A percentile compares a stretch with the other conserved stretches of the same genome.
These are phyloP conservation scores for Penicillium antarcticum DNA, from an alignment of 495 filamentous ascomycete species.

Conservation along the genomic window DNA sequence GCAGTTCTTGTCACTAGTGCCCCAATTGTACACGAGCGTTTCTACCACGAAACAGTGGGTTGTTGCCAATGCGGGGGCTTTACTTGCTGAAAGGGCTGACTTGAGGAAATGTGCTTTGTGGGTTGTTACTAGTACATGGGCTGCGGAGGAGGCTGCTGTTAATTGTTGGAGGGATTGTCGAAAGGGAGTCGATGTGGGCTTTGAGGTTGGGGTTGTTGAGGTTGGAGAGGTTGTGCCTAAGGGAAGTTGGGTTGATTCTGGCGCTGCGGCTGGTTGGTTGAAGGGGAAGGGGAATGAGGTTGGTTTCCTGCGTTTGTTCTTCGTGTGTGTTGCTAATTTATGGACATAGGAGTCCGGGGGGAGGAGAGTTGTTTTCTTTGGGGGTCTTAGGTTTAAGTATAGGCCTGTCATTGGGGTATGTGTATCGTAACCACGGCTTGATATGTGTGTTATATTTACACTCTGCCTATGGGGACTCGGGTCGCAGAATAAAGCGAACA, in stretches of 20 bases:
- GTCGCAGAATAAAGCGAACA: not conserved
- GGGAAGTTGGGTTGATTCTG: slow-evolving; percentile 1
- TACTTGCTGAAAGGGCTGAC: not conserved
- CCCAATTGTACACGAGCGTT: not conserved
- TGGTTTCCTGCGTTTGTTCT: not conserved
- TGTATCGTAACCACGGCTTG: too few species aligned
- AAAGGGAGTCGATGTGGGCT: slow-evolving; percentile 2
- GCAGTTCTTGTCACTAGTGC: not conserved
- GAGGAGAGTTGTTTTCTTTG: slow-evolving; percentile 3
- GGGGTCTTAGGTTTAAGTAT: slow-evolving; percentile 2
- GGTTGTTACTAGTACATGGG: slow-evolving; percentile 6
- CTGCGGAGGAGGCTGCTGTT: slow-evolving; percentile 1
- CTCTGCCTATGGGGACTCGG: not conserved
- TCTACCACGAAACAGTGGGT: slow-evolving; percentile 5
- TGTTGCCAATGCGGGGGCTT: not conserved
- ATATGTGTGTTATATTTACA: too few species aligned
- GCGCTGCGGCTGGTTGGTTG: slow-evolving; percentile 1
- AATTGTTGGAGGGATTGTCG: slow-evolving; percentile 1
- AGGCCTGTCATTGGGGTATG: slow-evolving; percentile 4
- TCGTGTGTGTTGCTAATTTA: not conserved
- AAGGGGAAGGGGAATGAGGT: not conserved
- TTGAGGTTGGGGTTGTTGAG: slow-evolving; percentile 5
- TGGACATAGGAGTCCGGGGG: not conserved
- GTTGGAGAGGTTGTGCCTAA: slow-evolving; percentile 5
- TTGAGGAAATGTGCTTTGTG: slow-evolving; percentile 2